phyloP scores from a whole-genome alignment of 73 alveolate species.

The Paramecium sexaurelia region DNA sequence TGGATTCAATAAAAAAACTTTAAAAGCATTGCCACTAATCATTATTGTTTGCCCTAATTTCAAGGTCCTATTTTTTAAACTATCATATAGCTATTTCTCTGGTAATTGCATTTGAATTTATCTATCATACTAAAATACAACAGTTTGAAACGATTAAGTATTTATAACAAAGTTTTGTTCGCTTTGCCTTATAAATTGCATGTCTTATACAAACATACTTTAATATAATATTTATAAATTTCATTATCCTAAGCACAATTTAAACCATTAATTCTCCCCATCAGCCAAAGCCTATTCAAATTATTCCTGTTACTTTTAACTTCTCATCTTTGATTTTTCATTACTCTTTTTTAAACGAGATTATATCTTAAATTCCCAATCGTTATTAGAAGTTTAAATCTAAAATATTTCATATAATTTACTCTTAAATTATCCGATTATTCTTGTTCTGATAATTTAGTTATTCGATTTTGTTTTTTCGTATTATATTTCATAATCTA shows the following conservation, averaged over 20 bases:
- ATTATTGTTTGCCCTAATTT: not conserved
- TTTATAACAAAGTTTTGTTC: not conserved
- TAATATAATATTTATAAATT: not conserved
- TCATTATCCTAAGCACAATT: conserved; percentile 28
- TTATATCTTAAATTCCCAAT: conserved; percentile 50
- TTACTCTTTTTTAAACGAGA: not conserved
- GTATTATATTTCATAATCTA: not conserved
- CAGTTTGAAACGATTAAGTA: not conserved
- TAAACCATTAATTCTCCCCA: conserved; percentile 52
- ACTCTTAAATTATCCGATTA: conserved; percentile 21
- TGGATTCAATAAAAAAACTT: not conserved
- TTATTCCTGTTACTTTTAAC: not conserved
- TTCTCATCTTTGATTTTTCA: not conserved
- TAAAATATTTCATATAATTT: not conserved
- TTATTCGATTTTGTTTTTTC: not conserved
- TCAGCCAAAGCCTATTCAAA: conserved; percentile 18
- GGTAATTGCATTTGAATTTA: not conserved
- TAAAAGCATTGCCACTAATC: not conserved
- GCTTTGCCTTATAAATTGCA: not conserved
- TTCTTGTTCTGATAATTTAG: not conserved
- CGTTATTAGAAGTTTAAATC: conserved; percentile 17
- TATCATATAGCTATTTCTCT: not conserved
- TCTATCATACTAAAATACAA: conserved; percentile 7
- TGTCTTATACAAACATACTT: not conserved
- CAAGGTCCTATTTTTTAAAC: not conserved